Evolutionary conservation across 257 asterid genomes (phyloP).

Genomic region (Apocynum venetum): DNA sequence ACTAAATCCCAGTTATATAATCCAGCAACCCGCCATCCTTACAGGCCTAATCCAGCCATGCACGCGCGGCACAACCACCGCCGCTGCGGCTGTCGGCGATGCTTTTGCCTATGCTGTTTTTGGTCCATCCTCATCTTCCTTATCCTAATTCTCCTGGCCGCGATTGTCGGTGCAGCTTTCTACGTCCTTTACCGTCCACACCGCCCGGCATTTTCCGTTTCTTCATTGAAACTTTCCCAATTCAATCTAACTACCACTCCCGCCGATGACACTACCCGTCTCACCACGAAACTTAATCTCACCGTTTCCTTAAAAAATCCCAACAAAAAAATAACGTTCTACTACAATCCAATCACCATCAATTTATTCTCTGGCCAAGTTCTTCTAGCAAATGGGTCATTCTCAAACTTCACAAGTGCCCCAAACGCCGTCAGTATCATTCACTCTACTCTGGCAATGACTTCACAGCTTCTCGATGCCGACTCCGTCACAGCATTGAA

Average conservation of each 20-base stretch:
- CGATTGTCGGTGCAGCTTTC: slow-evolving; percentile 62
- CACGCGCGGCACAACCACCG: slow-evolving; percentile 27
- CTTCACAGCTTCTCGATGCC: slow-evolving; percentile 43
- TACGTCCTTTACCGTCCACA: slow-evolving; percentile 78
- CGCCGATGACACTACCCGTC: slow-evolving; percentile 60
- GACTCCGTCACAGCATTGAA: slow-evolving; percentile 42
- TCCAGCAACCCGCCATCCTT: slow-evolving; percentile 31
- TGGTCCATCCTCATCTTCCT: slow-evolving; percentile 45
- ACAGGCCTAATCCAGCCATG: slow-evolving; percentile 29
- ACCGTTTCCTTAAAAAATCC: slow-evolving; percentile 61
- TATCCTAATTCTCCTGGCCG: slow-evolving; percentile 45
- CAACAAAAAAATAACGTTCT: slow-evolving; percentile 47
- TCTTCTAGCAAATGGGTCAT: slow-evolving; percentile 42
- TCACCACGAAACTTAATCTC: slow-evolving; percentile 55
- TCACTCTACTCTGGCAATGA: slow-evolving; percentile 39
- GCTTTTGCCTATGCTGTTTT: slow-evolving; percentile 36
- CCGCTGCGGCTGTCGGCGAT: slow-evolving; percentile 37
- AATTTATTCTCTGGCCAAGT: slow-evolving; percentile 31
- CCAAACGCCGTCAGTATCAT: slow-evolving; percentile 38
- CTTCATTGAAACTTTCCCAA: slow-evolving; percentile 53
- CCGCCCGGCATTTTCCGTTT: slow-evolving; percentile 56
- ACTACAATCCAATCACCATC: slow-evolving; percentile 49
- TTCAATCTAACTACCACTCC: slow-evolving; percentile 71
- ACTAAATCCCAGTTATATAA: slow-evolving; percentile 30
- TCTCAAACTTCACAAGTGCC: slow-evolving; percentile 39